Conservation (phyloP, 495 filamentous ascomycete species). For the Tuber magnatum region DNA sequence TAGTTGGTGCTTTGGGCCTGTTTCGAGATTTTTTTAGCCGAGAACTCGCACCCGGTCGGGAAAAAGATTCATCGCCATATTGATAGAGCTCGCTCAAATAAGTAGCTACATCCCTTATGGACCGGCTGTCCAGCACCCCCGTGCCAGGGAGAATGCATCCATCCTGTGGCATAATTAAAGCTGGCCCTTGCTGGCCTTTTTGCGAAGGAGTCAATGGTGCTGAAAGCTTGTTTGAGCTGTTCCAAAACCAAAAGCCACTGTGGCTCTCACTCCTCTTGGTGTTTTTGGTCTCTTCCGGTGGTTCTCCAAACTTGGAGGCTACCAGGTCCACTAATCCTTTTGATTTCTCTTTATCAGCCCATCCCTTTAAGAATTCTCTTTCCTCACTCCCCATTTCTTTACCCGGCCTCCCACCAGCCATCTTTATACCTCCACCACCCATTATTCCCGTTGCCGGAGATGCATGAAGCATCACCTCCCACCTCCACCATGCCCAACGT, state of each 20-base stretch:
- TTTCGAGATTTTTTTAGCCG: constrained; percentile 24
- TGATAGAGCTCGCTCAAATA: constrained; percentile 38
- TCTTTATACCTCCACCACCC: constrained; percentile 63
- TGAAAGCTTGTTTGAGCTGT: constrained; percentile 19
- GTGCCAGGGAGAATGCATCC: constrained; percentile 40
- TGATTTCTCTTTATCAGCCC: constrained; percentile 55
- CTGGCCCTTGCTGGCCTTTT: constrained; percentile 16
- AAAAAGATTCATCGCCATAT: constrained; percentile 28
- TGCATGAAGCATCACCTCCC: constrained; percentile 84
- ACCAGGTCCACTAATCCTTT: constrained; percentile 72
- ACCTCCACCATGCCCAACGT: constrained; percentile 61
- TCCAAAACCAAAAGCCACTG: constrained; percentile 36
- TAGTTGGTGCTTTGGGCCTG: constrained; percentile 16
- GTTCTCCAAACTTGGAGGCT: constrained; percentile 74
- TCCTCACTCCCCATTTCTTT: constrained; percentile 92
- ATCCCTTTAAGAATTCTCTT: constrained; percentile 78
- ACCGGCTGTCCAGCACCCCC: constrained; percentile 27
- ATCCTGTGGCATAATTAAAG: constrained; percentile 34
- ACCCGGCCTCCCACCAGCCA: constrained; percentile 86
- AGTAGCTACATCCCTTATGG: constrained; percentile 32
- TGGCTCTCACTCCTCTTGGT: constrained; percentile 11
- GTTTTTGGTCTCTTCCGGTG: constrained; percentile 15
- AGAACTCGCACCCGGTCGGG: constrained; percentile 10
- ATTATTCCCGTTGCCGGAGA: constrained; percentile 75
- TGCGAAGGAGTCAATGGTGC: neutral